Conservation (phyloP, 108 stramenopile genomes). For the Halocafeteria seosinensis region DNA sequence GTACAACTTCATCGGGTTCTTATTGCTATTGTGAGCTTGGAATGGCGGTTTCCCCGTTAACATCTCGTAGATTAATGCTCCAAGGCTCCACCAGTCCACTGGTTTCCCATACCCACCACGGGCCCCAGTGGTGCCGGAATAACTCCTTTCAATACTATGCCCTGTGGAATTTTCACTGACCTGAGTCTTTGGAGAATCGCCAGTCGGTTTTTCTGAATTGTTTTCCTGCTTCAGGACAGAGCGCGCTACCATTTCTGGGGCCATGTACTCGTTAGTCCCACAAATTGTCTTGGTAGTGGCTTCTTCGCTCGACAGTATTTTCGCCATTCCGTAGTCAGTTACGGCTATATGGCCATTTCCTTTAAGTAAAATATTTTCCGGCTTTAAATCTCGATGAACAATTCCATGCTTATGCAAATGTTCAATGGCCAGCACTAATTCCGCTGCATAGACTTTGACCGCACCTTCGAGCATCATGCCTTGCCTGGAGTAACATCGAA, state of each 20-base stretch:
- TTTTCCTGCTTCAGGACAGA: too few species aligned
- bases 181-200: too few species aligned
- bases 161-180: too few species aligned
- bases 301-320: constrained; percentile 24
- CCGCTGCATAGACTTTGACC: constrained; percentile 4
- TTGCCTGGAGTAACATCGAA: too few species aligned
- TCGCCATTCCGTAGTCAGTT: constrained; percentile 92
- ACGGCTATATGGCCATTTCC: constrained; percentile 37
- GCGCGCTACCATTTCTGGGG: constrained; percentile 30
- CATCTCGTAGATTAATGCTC: neutral
- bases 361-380: constrained; percentile 15
- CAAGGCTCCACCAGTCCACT: too few species aligned
- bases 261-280: constrained; percentile 45
- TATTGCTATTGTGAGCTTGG: neutral
- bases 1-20: too few species aligned
- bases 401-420: constrained; percentile 4
- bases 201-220: too few species aligned
- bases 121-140: neutral
- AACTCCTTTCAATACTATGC: too few species aligned
- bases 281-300: constrained; percentile 13
- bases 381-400: constrained; percentile 25
- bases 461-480: constrained; percentile 8
- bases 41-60: neutral
- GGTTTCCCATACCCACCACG: too few species aligned
- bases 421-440: neutral